A percentile compares a stretch with the other conserved stretches of the same genome.
Evolutionary conservation across 768 basidiomycete genomes (phyloP).

Genomic region (Botryobasidium botryosum): DNA sequence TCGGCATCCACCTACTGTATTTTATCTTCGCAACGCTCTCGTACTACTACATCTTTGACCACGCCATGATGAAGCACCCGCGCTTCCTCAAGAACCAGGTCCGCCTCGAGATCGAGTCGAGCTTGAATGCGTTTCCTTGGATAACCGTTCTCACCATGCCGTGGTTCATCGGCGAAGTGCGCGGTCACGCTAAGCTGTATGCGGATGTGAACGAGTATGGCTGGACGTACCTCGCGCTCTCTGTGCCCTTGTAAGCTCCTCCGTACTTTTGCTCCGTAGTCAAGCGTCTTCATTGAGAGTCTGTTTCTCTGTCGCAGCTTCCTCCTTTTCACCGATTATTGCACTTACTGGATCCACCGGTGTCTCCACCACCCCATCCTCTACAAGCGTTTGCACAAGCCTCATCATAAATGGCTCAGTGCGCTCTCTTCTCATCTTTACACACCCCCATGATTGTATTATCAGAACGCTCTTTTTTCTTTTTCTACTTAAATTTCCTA

Average conservation of each 20-base stretch:
- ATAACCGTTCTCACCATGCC: conserved; percentile 80
- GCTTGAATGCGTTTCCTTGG: conserved; percentile 58
- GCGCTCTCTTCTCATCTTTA: conserved; percentile 21
- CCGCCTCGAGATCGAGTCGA: conserved; percentile 50
- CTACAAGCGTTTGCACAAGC: conserved; percentile 90
- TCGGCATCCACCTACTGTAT: conserved; percentile 76
- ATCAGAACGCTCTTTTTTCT: background rate
- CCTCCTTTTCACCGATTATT: conserved; percentile 77
- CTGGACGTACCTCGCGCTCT: conserved; percentile 50
- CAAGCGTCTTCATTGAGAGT: conserved; percentile 10
- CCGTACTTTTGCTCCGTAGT: background rate
- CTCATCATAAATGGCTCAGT: conserved; percentile 97
- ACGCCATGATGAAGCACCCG: conserved; percentile 89
- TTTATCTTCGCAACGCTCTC: conserved; percentile 76
- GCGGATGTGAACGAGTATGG: conserved; percentile 66
- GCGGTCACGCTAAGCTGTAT: conserved; percentile 70
- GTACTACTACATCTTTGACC: conserved; percentile 80
- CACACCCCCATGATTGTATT: background rate
- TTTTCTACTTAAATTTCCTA: conserved; percentile 47
- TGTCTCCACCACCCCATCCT: conserved; percentile 66
- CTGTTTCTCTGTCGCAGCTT: conserved; percentile 30
- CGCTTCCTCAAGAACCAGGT: conserved; percentile 81
- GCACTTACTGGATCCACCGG: conserved; percentile 95
- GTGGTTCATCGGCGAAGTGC: conserved; percentile 85
- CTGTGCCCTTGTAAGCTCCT: conserved; percentile 43